phyloP scores from a whole-genome alignment of 2,329 filamentous ascomycete species.

The Botryotinia calthae region DNA sequence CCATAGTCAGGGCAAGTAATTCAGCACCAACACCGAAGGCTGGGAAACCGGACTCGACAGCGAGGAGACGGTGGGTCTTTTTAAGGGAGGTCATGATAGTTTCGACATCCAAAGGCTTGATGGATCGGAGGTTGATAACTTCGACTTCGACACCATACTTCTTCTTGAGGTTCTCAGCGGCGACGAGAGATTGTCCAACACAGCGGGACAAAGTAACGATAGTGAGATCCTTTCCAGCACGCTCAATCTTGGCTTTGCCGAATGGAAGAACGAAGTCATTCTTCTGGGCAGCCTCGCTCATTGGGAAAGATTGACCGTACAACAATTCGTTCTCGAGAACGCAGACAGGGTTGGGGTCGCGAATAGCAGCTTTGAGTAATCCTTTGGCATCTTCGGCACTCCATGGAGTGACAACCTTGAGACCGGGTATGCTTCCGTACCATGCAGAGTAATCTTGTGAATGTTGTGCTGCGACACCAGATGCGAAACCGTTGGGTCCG shows the following conservation, averaged over 20 bases:
- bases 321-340: constrained; percentile 86
- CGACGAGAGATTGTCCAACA: constrained; percentile 85
- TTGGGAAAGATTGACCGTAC: constrained; percentile 92
- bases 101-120: constrained; percentile 96
- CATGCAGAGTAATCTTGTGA: constrained; percentile 98
- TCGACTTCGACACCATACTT: constrained; percentile 95
- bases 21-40: constrained; percentile 90
- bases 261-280: constrained; percentile 96
- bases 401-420: constrained; percentile 97
- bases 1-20: constrained; percentile 91
- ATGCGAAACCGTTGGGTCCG: constrained; percentile 95
- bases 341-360: constrained; percentile 95
- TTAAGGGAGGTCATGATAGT: constrained; percentile 95
- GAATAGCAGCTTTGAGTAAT: constrained; percentile 93
- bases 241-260: constrained; percentile 99
- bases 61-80: constrained; percentile 92
- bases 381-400: constrained; percentile 98
- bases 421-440: constrained; percentile 96
- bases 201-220: constrained; percentile 93
- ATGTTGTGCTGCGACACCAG: constrained; percentile 95
- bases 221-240: constrained; percentile 90
- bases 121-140: constrained; percentile 95
- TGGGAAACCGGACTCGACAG: constrained; percentile 93
- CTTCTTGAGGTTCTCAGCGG: constrained; percentile 88
- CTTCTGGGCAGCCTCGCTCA: constrained; percentile 95